phyloP scores from a whole-genome alignment of 805 yeast genomes.

The Cyberlindnera saturnus region DNA sequence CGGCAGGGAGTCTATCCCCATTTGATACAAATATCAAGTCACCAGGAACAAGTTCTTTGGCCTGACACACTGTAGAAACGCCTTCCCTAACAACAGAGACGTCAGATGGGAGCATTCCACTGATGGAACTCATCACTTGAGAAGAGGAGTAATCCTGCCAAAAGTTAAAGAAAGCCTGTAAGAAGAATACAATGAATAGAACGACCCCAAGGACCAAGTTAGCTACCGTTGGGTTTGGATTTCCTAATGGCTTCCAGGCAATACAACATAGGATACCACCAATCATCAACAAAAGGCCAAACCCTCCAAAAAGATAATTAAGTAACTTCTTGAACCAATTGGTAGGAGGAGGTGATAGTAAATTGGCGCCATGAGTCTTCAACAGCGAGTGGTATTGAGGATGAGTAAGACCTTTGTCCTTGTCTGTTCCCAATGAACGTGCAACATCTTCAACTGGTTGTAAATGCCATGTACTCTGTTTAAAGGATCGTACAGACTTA shows the following conservation, averaged over 20 bases:
- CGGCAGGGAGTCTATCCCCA: slow-evolving; percentile 43
- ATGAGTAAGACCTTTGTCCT: slow-evolving; percentile 22
- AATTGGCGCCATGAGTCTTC: slow-evolving; percentile 28
- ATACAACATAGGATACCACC: slow-evolving; percentile 38
- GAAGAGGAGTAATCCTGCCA: slow-evolving; percentile 43
- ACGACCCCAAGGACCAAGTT: slow-evolving; percentile 39
- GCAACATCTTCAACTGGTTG: slow-evolving; percentile 24
- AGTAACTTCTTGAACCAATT: slow-evolving; percentile 29
- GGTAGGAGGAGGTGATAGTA: slow-evolving; percentile 33
- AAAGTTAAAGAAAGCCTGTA: slow-evolving; percentile 40
- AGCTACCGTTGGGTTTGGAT: slow-evolving; percentile 36
- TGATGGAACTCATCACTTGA: slow-evolving; percentile 42
- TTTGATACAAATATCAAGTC: slow-evolving; percentile 33
- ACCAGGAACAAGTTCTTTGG: slow-evolving; percentile 38
- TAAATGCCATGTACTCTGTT: slow-evolving; percentile 27
- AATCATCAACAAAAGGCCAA: slow-evolving; percentile 35
- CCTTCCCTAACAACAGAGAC: slow-evolving; percentile 33
- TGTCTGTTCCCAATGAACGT: slow-evolving; percentile 18
- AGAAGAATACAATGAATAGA: slow-evolving; percentile 32
- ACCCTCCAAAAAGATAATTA: slow-evolving; percentile 42
- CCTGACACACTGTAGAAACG: slow-evolving; percentile 20
- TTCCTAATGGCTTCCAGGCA: slow-evolving; percentile 42
- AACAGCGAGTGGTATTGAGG: slow-evolving; percentile 5
- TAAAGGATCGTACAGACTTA: slow-evolving; percentile 20
- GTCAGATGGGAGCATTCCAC: slow-evolving; percentile 36